A percentile compares a stretch with the other conserved stretches of the same genome.
These are phyloP conservation scores for Flagelloscypha sp. DNA, from an alignment of 768 basidiomycete species.

Conservation along the genomic window DNA sequence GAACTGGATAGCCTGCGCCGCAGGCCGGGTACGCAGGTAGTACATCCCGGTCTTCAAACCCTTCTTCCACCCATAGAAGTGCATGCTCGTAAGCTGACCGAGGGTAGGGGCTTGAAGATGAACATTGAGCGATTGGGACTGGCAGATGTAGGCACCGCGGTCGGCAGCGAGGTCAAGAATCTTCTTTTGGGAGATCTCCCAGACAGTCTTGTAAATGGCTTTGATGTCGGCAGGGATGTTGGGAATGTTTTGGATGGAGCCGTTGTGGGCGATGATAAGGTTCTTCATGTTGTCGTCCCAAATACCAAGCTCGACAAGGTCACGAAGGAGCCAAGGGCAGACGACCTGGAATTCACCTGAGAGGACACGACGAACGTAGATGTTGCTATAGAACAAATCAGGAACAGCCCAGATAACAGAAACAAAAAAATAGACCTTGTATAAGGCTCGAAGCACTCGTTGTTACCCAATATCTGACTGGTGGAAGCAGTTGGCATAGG, in stretches of 20 bases:
- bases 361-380: slow-evolving; percentile 98
- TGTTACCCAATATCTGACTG: slow-evolving; percentile 95
- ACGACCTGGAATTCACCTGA: slow-evolving; percentile 99
- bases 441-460: slow-evolving; percentile 99
- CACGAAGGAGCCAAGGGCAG: slow-evolving; percentile 97
- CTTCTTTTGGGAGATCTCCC: slow-evolving; percentile 99
- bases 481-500: slow-evolving; percentile 99
- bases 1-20: slow-evolving; percentile 95
- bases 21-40: slow-evolving; percentile 91
- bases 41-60: slow-evolving; percentile 99
- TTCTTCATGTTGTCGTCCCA: slow-evolving; percentile 99
- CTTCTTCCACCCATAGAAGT: slow-evolving; percentile 99
- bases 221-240: slow-evolving; percentile 86
- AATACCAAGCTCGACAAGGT: slow-evolving; percentile 88
- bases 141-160: slow-evolving; percentile 96
- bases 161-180: slow-evolving; percentile 98
- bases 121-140: slow-evolving; percentile 90
- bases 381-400: slow-evolving; percentile 57
- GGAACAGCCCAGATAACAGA: slow-evolving; percentile 7
- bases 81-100: slow-evolving; percentile 92
- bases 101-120: slow-evolving; percentile 84
- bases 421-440: slow-evolving; percentile 55
- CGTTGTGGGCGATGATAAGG: slow-evolving; percentile 96
- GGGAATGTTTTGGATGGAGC: slow-evolving; percentile 80
- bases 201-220: slow-evolving; percentile 99